These are phyloP conservation scores for Echria macrotheca DNA, from an alignment of 495 filamentous ascomycete genomes.

Conservation along the genomic window DNA sequence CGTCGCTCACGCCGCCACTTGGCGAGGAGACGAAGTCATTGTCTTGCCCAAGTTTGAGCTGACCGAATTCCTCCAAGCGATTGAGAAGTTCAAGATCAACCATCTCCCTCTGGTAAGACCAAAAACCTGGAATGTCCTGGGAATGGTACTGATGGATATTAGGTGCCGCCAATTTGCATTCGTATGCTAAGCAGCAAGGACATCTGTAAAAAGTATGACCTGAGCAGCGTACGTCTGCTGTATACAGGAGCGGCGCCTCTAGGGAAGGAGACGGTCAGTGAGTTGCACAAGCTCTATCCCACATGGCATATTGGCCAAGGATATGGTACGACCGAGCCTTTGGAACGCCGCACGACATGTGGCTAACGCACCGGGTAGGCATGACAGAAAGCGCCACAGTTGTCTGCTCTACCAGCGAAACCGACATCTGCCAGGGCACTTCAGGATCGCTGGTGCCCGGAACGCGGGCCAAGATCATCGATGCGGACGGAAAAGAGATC, in stretches of 20 bases:
- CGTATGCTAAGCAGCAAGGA: slow-evolving; percentile 64
- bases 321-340: slow-evolving; percentile 53
- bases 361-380: slow-evolving; percentile 29
- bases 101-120: slow-evolving; percentile 56
- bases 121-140: not conserved
- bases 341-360: not conserved
- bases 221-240: slow-evolving; percentile 60
- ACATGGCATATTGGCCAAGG: slow-evolving; percentile 66
- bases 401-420: slow-evolving; percentile 55
- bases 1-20: slow-evolving; percentile 61
- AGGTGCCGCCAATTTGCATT: slow-evolving; percentile 86
- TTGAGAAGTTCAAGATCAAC: slow-evolving; percentile 69
- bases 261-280: slow-evolving; percentile 69
- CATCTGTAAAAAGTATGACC: slow-evolving; percentile 62
- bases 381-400: slow-evolving; percentile 80
- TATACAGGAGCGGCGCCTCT: slow-evolving; percentile 84
- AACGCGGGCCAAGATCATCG: slow-evolving; percentile 62
- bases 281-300: slow-evolving; percentile 61
- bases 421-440: slow-evolving; percentile 68
- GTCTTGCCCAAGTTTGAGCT: slow-evolving; percentile 86
- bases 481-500: slow-evolving; percentile 69
- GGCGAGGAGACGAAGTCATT: slow-evolving; percentile 71
- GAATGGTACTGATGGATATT: not conserved
- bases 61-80: slow-evolving; percentile 53
- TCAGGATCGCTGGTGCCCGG: slow-evolving; percentile 68